Evolutionary conservation across 129 eudicot species (phyloP), one percentile per base, ranked within the genome.

Genomic region (Erigeron canadensis): DNA sequence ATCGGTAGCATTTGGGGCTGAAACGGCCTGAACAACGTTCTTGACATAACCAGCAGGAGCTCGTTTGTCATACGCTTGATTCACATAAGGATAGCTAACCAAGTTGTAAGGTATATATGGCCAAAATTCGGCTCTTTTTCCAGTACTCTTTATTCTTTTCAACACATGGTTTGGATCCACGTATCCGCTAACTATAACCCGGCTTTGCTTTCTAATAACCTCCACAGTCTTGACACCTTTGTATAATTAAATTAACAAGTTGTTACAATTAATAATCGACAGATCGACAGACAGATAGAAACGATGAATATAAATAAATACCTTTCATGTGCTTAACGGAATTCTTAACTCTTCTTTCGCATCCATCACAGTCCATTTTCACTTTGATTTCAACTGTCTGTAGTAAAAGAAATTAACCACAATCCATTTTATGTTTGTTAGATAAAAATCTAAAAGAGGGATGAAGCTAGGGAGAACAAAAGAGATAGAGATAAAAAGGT

Each of bases 301-400:
- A 13, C 16, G 41, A 37, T 68, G 62, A 8, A 46, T 4, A 34
- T 6, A n/a, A 9, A 37, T 39, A 91, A 9, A 37, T 39, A 91
- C 98, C 98, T 89, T 86, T 92, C 83, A 89, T 89, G 85, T 59
- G 37, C 55, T 81, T 89, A 54, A 89, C 96, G 34, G 96, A 86
- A 70, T 89, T 88, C 74, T 85, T 92, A 23, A 92, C 98, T 79
- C 88, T 85, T 83, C 98, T 89, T 85, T 86, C 98, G 63, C 98
- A 92, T 47, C 98, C 98, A 80, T 92, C 96, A 78, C 98, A 92
- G 80, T 92, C 98, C 96, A 92, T 83, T 80, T 89, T 92, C 58
- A 92, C 98, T 82, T 85, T 92, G 80, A 92, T 89, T 80, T 92
- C 98, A 75, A 92, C 98, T 43, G 96, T 92, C 98, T 91, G 77